These are phyloP conservation scores for Gaultheria prostrata DNA, from an alignment of 148 eudicot species.

Conservation along the genomic window DNA sequence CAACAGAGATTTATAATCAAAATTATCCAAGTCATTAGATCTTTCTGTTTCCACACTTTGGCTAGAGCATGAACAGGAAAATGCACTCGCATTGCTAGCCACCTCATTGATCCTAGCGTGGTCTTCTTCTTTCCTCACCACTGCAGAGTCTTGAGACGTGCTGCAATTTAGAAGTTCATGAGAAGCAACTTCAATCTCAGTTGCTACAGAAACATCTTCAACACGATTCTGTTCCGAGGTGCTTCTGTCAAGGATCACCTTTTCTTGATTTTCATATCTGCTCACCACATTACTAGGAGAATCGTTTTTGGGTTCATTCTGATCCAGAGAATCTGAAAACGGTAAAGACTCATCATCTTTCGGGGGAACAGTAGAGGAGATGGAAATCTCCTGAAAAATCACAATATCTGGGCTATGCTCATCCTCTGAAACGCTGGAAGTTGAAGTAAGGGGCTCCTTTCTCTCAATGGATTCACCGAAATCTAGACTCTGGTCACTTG, in stretches of 20 bases:
- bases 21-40: slow-evolving; percentile 47
- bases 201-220: slow-evolving; percentile 31
- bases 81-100: slow-evolving; percentile 33
- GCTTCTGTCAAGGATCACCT: slow-evolving; percentile 24
- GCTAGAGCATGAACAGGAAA: slow-evolving; percentile 28
- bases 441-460: slow-evolving; percentile 28
- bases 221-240: slow-evolving; percentile 27
- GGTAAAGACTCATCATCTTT: slow-evolving; percentile 23
- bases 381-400: slow-evolving; percentile 20
- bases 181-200: slow-evolving; percentile 46
- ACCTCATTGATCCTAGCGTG: slow-evolving; percentile 34
- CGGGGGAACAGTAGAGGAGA: slow-evolving; percentile 25
- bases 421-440: slow-evolving; percentile 46
- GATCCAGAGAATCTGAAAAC: slow-evolving; percentile 38
- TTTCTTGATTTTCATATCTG: slow-evolving; percentile 31
- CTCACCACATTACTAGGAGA: slow-evolving; percentile 10
- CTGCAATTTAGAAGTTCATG: slow-evolving; percentile 25
- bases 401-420: slow-evolving; percentile 31
- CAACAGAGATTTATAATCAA: slow-evolving; percentile 29
- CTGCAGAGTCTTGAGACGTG: slow-evolving; percentile 34
- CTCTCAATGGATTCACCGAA: slow-evolving; percentile 32
- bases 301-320: slow-evolving; percentile 36
- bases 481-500: slow-evolving; percentile 26
- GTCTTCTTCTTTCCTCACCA: slow-evolving; percentile 29
- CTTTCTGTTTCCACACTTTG: slow-evolving; percentile 26